Evolutionary conservation across 176 grass and related monocot genomes (phyloP), one percentile per base, ranked within the genome.

Genomic region (Puya raimondii): DNA sequence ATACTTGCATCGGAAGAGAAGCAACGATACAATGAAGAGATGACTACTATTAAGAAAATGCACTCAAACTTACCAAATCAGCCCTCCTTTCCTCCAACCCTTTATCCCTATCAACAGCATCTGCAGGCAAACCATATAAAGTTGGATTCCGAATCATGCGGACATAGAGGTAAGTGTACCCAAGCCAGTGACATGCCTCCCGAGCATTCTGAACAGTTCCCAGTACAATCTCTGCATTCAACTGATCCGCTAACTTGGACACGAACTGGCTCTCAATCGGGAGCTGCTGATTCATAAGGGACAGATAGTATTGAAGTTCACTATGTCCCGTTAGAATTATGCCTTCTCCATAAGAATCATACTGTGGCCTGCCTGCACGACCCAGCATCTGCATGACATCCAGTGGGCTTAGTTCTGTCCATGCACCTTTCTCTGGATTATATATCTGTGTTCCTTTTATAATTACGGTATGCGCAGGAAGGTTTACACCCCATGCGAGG

Each of bases 321-420:
- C 86, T 92, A 71, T 93, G 86, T 33, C 89, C 86, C 17, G 94
- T 97, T 54, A 97, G 66, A 67, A 97, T 97, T 74, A 97, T 92
- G 65, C 94, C 89, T 80, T 97, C 94, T 69, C 93, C 93, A 64
- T 92, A 88, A 20, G 89, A 85, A 58, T 92, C 93, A 79, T 92
- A 97, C 79, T 97, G 93, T 33, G 93, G 93, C 76, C 93, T 88
- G 70, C 93, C 93, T 53, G 93, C 93, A 80, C 86, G 86, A 72
- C 93, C 93, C 74, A 97, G 93, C 93, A 97, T 97, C 73, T 97
- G 93, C 93, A 97, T 92, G 64, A 97, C 93, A 80, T 97, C 93
- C 20, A 97, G 59, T 12, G 89, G 89, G 73, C 93, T 97, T 81
- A 97, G 74, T 71, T 97, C 93, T 29, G 89, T 92, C 93, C 93